Base-by-base conservation (phyloP, 2,329 filamentous ascomycete species). In the Cryoendolithus antarcticus region DNA sequence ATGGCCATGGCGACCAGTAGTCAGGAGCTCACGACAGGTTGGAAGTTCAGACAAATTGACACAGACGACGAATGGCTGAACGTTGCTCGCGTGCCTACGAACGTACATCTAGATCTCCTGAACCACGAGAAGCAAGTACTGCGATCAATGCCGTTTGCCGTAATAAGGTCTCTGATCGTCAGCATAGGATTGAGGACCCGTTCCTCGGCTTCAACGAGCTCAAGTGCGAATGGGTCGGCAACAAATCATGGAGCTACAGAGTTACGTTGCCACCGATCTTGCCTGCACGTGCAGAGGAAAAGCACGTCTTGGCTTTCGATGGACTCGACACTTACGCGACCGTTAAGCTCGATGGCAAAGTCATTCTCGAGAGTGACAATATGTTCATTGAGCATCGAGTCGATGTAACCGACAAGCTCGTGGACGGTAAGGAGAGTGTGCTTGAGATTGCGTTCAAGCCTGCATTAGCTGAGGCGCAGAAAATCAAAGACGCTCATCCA, bases 241-340 rank as follows among this genome's bases (percentile, higher is more conserved):
- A 70, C 44, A 60, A 63, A 46, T 51, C 58, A 4, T 71, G 67
- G 67, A 62, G 57, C 8, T 70, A 71, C 55, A 60, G 53, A 45
- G 56, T 62, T 38, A 54, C 50, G 11, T 50, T 69, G 8, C 64
- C 63, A 6, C 35, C 50, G 1, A 40, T 61, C 10, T 35, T 42
- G n/a, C 33, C 48, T 30, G 41, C 50, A 6, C 45, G 54, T 13
- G 45, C 57, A 31, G 53, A 57, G 24, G 48, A 48, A 6, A 60
- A 50, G 15, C 57, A 63, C 11, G 66, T 73, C n/a, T 59, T 80
- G 4, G 71, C 75, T 8, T 78, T 80, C 41, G 69, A 78, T 47
- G 77, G 77, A 0, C 66, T 80, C 1, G 77, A 80, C 50, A 80
- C 76, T 0, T 77, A 76, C 45, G 73, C 75, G 1, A 72, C 65